phyloP scores from a whole-genome alignment of 139 green algal species.

The Tetraselmis striata region DNA sequence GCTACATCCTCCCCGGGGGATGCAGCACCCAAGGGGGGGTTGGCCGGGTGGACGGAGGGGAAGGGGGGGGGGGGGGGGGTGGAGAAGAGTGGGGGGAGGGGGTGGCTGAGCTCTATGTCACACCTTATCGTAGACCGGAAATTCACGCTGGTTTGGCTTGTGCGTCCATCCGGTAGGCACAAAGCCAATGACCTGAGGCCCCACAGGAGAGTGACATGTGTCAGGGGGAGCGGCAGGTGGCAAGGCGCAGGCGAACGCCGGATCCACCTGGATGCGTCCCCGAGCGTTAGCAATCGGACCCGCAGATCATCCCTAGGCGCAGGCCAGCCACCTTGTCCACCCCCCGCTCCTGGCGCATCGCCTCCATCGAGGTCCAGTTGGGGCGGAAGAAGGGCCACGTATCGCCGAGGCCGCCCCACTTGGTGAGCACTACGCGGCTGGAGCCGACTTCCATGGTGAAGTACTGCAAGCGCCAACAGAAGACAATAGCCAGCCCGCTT shows the following conservation, averaged over 20 bases:
- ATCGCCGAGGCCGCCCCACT: slow-evolving; percentile 52
- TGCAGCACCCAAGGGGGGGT: neutral
- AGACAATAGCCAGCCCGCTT: too few species aligned
- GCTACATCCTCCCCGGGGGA: neutral
- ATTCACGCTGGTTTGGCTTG: slow-evolving; percentile 22
- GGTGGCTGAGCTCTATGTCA: too few species aligned
- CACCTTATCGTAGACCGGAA: neutral
- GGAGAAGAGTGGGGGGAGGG: neutral
- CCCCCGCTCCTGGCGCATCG: slow-evolving; percentile 19
- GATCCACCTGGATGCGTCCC: too few species aligned
- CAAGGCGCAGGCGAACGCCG: neutral
- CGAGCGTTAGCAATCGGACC: too few species aligned
- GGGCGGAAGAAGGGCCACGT: slow-evolving; percentile 84
- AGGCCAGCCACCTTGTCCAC: slow-evolving; percentile 34
- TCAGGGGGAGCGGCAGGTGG: neutral
- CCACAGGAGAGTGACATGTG: too few species aligned
- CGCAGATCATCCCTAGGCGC: too few species aligned
- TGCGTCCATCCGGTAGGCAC: slow-evolving; percentile 84
- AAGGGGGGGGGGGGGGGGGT: neutral
- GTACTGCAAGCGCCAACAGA: too few species aligned
- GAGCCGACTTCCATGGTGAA: slow-evolving; percentile 24
- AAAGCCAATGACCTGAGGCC: slow-evolving; percentile 71
- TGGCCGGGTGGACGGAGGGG: neutral
- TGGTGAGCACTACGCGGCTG: slow-evolving; percentile 42
- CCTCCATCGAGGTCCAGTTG: slow-evolving; percentile 76